Conservation (phyloP, 2,329 filamentous ascomycete species). For the Daldinia eschscholtzii region DNA sequence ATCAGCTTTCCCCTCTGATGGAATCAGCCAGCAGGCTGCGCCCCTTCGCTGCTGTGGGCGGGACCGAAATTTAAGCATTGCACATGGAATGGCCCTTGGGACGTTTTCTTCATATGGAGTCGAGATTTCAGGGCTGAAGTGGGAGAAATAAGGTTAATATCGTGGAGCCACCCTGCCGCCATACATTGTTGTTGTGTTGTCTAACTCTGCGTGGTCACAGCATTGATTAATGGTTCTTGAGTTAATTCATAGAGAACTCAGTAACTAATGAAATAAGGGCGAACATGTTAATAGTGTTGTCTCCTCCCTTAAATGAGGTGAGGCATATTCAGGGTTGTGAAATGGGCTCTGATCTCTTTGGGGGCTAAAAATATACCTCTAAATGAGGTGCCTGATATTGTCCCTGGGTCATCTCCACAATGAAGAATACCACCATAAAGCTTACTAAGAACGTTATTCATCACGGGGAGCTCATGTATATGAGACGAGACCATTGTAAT, state of each 20-base stretch:
- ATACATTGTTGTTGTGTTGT: background rate
- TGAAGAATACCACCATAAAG: background rate
- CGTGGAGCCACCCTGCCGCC: background rate
- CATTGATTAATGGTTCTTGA: background rate
- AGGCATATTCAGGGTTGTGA: background rate
- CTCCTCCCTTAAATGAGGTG: too few relatives aligned
- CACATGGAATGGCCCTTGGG: background rate
- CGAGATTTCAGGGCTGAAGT: constrained; percentile 17
- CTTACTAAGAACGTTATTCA: constrained; percentile 6
- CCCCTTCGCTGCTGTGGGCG: constrained; percentile 14
- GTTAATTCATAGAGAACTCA: background rate
- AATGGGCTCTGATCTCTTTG: background rate
- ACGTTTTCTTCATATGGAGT: constrained; percentile 16
- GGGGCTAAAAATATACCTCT: constrained; percentile 4
- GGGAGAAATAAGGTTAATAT: constrained; percentile 16
- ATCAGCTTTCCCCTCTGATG: constrained; percentile 29
- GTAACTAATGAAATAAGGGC: background rate
- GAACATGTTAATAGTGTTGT: background rate
- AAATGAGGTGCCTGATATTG: background rate
- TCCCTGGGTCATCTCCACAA: background rate
- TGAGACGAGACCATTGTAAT: background rate
- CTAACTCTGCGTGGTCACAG: background rate
- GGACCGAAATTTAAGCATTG: constrained; percentile 19
- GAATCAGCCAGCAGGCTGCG: constrained; percentile 13
- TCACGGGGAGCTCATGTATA: background rate